Base-by-base conservation (phyloP, 2,329 filamentous ascomycete species). In the Teratosphaeria zuluensis region DNA sequence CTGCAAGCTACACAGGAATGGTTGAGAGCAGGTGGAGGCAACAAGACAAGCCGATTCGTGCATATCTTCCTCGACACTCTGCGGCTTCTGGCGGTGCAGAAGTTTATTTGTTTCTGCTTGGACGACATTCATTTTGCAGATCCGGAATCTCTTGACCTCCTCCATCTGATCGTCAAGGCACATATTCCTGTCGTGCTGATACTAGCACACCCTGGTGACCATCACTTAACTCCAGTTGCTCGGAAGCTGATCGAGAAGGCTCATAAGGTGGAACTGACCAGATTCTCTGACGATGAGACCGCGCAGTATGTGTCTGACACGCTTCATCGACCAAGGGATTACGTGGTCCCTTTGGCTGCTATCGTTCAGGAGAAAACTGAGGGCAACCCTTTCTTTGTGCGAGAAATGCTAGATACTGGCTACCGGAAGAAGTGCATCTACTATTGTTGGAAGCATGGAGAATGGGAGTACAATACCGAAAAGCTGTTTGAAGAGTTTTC, bases 41-140 rank as follows among this genome's bases (percentile, higher is more conserved):
- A 74, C 28, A 79, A 77, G 61, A 80, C 81, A 1, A 87, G 90
- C 63, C 85, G 90, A 12, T 81, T 96, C 58, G 89, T 92, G 80
- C 92, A 91, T 68, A 92, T 89, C 1, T 92, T 95, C 66, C 77
- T 96, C 53, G 92, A 96, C 65, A 87, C 96, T 9, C 74, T 96
- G 55, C 84, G 89, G 56, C 83, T 95, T 51, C 85, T 97, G 58
- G 88, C 90, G 0, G 80, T 86, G 21, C 86, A 92, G 70, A 94
- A 92, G 66, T 85, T 96, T 66, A 91, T 96, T 57, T 95, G 90
- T 68, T 86, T 96, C 65, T 91, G 86, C 66, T 75, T 96, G 31
- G 92, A 96, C 68, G 92, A 96, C 72, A 76, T 96, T 33, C 91
- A 96, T 66, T 94, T 90, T 72, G 90, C 91, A 6, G 92, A 96